These are phyloP conservation scores for Tulasnella sp. DNA, from an alignment of 768 basidiomycete genomes.

Conservation along the genomic window DNA sequence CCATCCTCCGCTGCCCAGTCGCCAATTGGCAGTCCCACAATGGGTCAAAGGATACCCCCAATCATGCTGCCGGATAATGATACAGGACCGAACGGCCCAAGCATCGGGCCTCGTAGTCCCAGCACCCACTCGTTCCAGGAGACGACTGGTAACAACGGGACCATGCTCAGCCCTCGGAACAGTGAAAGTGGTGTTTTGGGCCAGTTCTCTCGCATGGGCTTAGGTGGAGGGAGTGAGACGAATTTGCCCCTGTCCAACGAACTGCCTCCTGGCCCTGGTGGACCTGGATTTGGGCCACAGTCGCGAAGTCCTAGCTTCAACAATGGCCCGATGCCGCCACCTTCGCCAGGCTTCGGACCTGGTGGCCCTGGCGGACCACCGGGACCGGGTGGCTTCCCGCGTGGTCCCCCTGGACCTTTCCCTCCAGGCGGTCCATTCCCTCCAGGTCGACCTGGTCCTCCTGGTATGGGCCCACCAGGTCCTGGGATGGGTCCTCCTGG, in stretches of 20 bases:
- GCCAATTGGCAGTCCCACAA: neutral
- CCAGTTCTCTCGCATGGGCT: conserved; percentile 7
- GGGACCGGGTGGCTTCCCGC: neutral
- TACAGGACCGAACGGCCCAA: neutral
- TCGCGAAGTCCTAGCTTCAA: neutral
- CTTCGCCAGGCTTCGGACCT: neutral
- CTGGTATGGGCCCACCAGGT: neutral
- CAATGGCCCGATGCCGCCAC: neutral
- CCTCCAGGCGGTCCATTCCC: neutral
- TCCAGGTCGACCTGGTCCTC: conserved; percentile 6
- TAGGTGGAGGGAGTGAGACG: neutral
- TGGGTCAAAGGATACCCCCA: neutral
- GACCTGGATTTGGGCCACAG: neutral
- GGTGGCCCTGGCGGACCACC: conserved; percentile 2
- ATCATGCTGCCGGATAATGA: neutral
- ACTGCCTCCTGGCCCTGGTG: neutral
- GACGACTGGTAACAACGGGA: neutral
- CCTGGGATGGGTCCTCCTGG: neutral
- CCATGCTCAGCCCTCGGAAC: conserved; percentile 15
- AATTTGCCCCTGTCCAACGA: neutral
- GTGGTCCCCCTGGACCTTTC: neutral
- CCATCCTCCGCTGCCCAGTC: neutral
- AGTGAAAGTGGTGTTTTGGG: neutral
- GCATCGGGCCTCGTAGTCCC: neutral
- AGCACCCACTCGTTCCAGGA: neutral